Evolutionary conservation across 805 yeast genomes (phyloP).

Genomic region (Saturnispora dispora): DNA sequence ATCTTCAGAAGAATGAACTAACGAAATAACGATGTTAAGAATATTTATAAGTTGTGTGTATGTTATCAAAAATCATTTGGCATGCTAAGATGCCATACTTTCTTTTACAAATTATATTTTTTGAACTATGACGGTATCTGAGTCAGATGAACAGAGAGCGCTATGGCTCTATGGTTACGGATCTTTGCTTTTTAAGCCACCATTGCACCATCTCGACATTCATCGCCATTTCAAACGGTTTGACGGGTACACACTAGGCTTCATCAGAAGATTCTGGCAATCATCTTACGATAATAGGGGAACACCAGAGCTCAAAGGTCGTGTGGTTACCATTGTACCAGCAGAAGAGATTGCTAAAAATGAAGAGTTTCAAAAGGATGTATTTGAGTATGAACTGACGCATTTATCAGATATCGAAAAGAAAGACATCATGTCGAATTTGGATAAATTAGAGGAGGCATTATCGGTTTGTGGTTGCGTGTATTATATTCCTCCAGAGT

Average conservation of each 20-base stretch:
- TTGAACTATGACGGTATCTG: not conserved
- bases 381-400: conserved; percentile 24
- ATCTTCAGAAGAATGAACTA: not conserved
- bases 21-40: not conserved
- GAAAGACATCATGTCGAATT: conserved; percentile 9
- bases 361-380: conserved; percentile 33
- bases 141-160: conserved; percentile 20
- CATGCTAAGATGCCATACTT: not conserved
- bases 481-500: conserved; percentile 62
- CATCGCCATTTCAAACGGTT: conserved; percentile 25
- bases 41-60: not conserved
- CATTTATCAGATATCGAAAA: conserved; percentile 13
- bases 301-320: conserved; percentile 75
- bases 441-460: conserved; percentile 31
- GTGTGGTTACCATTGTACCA: conserved; percentile 77
- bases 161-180: conserved; percentile 90
- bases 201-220: conserved; percentile 47
- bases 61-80: not conserved
- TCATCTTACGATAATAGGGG: conserved; percentile 86
- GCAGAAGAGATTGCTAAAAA: conserved; percentile 41
- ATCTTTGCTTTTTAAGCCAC: conserved; percentile 82
- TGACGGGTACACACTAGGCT: conserved; percentile 72
- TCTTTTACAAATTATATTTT: not conserved
- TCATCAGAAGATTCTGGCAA: conserved; percentile 84
- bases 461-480: conserved; percentile 72